Conservation (phyloP, 768 basidiomycete genomes). For the Agrocybe pediades region DNA sequence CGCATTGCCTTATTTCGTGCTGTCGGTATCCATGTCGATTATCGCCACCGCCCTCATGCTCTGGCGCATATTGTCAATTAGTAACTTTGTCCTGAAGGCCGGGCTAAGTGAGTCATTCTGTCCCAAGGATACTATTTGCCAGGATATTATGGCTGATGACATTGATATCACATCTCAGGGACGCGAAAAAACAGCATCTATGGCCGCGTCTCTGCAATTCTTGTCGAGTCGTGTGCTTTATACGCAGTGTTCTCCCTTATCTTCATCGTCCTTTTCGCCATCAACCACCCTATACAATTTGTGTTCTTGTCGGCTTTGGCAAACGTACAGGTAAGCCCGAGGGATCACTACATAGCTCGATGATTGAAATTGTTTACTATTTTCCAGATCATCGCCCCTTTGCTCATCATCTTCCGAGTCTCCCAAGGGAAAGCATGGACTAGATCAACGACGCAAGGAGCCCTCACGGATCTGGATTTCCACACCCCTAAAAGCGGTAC, state of each 20-base stretch:
- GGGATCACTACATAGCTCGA: neutral
- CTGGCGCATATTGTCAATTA: constrained; percentile 6
- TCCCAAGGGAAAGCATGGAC: constrained; percentile 11
- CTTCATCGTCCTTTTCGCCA: constrained; percentile 9
- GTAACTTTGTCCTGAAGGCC: neutral
- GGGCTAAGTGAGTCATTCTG: constrained; percentile 5
- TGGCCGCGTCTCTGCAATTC: constrained; percentile 3
- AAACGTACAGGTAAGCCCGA: constrained; percentile 9
- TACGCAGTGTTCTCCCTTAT: constrained; percentile 13
- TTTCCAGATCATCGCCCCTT: constrained; percentile 9
- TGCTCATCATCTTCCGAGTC: constrained; percentile 14
- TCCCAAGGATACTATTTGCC: neutral
- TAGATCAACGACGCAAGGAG: constrained; percentile 1
- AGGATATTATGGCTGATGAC: neutral
- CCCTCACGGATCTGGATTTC: constrained; percentile 1
- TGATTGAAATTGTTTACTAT: neutral
- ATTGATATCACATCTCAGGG: neutral
- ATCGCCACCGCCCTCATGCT: constrained; percentile 8
- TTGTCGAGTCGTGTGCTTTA: constrained; percentile 13
- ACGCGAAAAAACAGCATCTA: constrained; percentile 1
- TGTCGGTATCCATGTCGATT: constrained; percentile 9
- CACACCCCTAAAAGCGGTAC: neutral
- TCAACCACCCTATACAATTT: constrained; percentile 12
- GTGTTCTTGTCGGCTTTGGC: constrained; percentile 11
- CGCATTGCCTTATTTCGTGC: constrained; percentile 8